Evolutionary conservation across 2,329 filamentous ascomycete species (phyloP).

Genomic region (Neopestalotiopsis clavispora): DNA sequence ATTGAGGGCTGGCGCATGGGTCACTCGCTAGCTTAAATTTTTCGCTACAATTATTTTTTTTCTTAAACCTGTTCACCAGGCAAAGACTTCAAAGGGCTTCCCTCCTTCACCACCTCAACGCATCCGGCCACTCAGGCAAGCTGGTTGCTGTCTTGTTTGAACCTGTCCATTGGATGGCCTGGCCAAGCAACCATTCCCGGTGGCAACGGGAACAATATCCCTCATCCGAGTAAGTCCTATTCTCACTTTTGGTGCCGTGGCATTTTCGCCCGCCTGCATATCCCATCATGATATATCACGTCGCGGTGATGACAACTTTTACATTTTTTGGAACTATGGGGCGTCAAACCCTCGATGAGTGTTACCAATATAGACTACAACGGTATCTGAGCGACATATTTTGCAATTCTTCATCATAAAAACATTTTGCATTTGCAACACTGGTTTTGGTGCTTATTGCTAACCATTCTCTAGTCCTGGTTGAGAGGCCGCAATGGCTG

Average conservation of each 20-base stretch:
- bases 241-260: not conserved
- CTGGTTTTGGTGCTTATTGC: conserved; percentile 18
- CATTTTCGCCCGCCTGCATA: not conserved
- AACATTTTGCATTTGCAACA: not conserved
- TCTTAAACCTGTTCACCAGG: not conserved
- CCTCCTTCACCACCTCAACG: not conserved
- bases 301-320: conserved; percentile 67
- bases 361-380: conserved; percentile 87
- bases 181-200: conserved; percentile 24
- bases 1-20: conserved; percentile 1
- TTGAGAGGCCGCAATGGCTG: conserved; percentile 47
- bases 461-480: conserved; percentile 42
- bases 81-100: not conserved
- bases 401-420: conserved; percentile 18
- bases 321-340: conserved; percentile 60
- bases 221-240: conserved; percentile 28
- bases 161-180: conserved; percentile 25
- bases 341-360: conserved; percentile 64
- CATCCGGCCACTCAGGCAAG: conserved; percentile 9
- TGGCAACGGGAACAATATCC: conserved; percentile 24
- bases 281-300: not conserved
- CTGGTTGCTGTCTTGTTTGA: conserved; percentile 1
- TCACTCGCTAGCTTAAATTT: not conserved
- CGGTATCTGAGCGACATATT: conserved; percentile 82
- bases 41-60: conserved; percentile 7